Evolutionary conservation across 1,284 basidiomycete genomes (phyloP).

Genomic region (Apiotrichum sp.): DNA sequence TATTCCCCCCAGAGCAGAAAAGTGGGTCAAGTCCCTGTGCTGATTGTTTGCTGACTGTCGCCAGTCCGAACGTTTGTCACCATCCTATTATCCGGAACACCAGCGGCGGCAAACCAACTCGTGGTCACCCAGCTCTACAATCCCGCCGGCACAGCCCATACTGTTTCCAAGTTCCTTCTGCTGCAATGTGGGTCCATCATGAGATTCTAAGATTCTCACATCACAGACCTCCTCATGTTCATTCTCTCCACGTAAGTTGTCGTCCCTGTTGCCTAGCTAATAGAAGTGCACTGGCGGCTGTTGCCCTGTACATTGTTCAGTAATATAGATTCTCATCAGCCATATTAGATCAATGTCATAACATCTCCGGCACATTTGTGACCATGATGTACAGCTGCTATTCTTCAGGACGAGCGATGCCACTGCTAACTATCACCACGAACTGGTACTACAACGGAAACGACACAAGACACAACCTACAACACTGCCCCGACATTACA

Average conservation of each 20-base stretch:
- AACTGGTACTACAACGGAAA: neutral
- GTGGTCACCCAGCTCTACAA: conserved; percentile 47
- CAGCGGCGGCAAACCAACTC: conserved; percentile 42
- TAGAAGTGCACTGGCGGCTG: conserved; percentile 26
- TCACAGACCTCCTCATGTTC: conserved; percentile 35
- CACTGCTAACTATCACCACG: too few relatives aligned
- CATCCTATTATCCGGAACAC: conserved; percentile 44
- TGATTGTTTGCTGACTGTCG: neutral
- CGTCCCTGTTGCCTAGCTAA: too few relatives aligned
- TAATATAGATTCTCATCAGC: neutral
- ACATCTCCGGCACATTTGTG: too few relatives aligned
- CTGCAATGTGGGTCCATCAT: conserved; percentile 36
- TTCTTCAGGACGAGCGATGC: too few relatives aligned
- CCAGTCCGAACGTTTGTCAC: conserved; percentile 44
- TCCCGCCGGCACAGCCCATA: conserved; percentile 42
- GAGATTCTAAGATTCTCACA: neutral
- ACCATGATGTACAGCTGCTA: too few relatives aligned
- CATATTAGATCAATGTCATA: too few relatives aligned
- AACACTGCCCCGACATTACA: neutral
- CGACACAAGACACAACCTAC: neutral
- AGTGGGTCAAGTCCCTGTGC: conserved; percentile 27
- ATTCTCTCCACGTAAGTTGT: conserved; percentile 36
- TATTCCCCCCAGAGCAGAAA: conserved; percentile 39
- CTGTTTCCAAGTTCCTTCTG: conserved; percentile 40
- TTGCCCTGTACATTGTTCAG: conserved; percentile 27